Evolutionary conservation across 2,329 filamentous ascomycete genomes (phyloP).

Genomic region (Penicillium brasilianum): DNA sequence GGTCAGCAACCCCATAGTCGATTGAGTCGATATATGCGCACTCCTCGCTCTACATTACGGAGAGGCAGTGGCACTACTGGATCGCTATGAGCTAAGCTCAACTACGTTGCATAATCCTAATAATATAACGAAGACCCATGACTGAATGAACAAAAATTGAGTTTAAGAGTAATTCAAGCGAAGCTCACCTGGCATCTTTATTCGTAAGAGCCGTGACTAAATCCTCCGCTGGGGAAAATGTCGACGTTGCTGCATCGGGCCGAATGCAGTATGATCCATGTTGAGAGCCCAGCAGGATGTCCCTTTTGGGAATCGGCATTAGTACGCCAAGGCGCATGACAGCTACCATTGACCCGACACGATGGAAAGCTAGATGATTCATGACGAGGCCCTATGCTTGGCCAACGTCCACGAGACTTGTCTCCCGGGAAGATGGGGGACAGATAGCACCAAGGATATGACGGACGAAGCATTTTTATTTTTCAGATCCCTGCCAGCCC

Average conservation of each 20-base stretch:
- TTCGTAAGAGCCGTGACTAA: background rate
- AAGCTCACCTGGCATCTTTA: background rate
- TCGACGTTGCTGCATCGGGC: conserved; percentile 6
- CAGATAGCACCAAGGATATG: background rate
- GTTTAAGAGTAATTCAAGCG: background rate
- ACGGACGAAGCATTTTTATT: background rate
- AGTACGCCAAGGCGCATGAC: background rate
- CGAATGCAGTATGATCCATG: conserved; percentile 7
- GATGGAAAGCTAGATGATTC: background rate
- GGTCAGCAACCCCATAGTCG: background rate
- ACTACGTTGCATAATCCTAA: background rate
- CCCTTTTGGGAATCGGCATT: conserved; percentile 4
- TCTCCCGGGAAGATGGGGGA: background rate
- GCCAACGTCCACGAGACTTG: background rate
- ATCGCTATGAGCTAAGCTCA: background rate
- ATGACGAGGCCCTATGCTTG: background rate
- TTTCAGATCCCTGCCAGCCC: background rate
- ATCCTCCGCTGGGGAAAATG: background rate
- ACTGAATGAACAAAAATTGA: background rate
- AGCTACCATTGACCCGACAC: background rate
- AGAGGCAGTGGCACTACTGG: background rate
- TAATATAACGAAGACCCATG: background rate
- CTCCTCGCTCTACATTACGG: background rate
- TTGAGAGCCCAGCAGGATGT: background rate
- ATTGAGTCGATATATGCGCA: background rate